phyloP scores from a whole-genome alignment of 2,329 filamentous ascomycete species.

The Lachnellula willkommii region DNA sequence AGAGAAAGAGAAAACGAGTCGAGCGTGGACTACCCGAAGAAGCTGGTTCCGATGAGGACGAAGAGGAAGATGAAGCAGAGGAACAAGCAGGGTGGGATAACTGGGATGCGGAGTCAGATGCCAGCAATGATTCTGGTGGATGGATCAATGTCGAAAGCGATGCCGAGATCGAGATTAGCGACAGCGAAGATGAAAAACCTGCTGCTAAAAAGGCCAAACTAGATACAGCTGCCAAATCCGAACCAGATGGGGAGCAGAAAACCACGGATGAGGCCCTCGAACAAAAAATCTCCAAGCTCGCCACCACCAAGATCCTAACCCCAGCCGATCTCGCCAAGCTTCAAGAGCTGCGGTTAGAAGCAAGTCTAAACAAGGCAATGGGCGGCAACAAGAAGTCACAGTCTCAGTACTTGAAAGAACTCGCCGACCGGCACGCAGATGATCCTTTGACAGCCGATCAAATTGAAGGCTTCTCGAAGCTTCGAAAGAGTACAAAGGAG shows the following conservation, averaged over 20 bases:
- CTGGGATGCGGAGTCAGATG: slow-evolving; percentile 38
- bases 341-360: slow-evolving; percentile 73
- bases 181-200: slow-evolving; percentile 69
- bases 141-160: slow-evolving; percentile 91
- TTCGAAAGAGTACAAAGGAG: slow-evolving; percentile 83
- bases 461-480: slow-evolving; percentile 78
- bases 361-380: slow-evolving; percentile 62
- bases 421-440: slow-evolving; percentile 63
- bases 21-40: slow-evolving; percentile 64
- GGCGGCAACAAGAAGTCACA: slow-evolving; percentile 38
- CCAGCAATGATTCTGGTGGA: slow-evolving; percentile 68
- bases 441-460: slow-evolving; percentile 86
- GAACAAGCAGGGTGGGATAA: slow-evolving; percentile 26
- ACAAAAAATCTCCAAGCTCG: slow-evolving; percentile 62
- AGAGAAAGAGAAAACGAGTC: slow-evolving; percentile 65
- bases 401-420: slow-evolving; percentile 33
- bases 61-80: slow-evolving; percentile 51
- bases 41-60: slow-evolving; percentile 54
- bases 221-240: slow-evolving; percentile 33
- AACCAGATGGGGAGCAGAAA: slow-evolving; percentile 39
- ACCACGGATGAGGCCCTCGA: slow-evolving; percentile 33
- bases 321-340: slow-evolving; percentile 95
- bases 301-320: slow-evolving; percentile 90
- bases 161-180: slow-evolving; percentile 68
- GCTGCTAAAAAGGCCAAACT: slow-evolving; percentile 60